These are phyloP conservation scores for Astrephomene gubernaculifera DNA, from an alignment of 139 green algal genomes.

Conservation along the genomic window DNA sequence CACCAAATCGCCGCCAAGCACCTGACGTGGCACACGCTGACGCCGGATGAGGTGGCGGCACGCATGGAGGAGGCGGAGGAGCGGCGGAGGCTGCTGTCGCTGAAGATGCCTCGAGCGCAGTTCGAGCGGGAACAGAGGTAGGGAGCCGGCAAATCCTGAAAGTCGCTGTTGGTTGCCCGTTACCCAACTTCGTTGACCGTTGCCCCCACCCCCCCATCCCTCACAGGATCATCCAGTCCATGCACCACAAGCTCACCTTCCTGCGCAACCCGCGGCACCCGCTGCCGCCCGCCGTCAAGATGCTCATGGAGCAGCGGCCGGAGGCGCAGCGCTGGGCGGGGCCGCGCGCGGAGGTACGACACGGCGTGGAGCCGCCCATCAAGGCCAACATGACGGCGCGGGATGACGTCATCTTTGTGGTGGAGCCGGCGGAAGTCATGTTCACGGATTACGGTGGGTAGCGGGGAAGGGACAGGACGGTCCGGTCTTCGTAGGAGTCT, in stretches of 20 bases:
- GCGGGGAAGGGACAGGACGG: background rate
- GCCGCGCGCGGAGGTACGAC: background rate
- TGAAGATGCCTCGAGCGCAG: conserved; percentile 69
- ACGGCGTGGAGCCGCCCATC: conserved; percentile 45
- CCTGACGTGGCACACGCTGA: conserved; percentile 48
- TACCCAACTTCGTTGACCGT: background rate
- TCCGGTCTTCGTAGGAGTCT: too few relatives aligned
- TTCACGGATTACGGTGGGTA: conserved; percentile 66
- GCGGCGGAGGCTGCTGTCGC: conserved; percentile 58
- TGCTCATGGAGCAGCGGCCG: conserved; percentile 32
- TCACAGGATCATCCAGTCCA: conserved; percentile 73
- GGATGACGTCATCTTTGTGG: conserved; percentile 52
- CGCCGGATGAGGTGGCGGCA: conserved; percentile 49
- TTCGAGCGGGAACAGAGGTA: conserved; percentile 73
- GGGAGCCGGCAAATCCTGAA: too few relatives aligned
- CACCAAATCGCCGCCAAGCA: conserved; percentile 33
- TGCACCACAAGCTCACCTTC: conserved; percentile 78
- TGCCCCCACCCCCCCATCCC: background rate
- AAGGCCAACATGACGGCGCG: conserved; percentile 57
- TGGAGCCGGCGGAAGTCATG: conserved; percentile 63
- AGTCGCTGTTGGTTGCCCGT: too few relatives aligned
- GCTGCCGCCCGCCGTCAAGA: conserved; percentile 48
- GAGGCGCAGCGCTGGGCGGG: conserved; percentile 20
- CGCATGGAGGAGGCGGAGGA: conserved; percentile 59
- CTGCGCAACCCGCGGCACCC: conserved; percentile 76